Base-by-base conservation (phyloP, 2,329 filamentous ascomycete genomes). In the Stemphylium vesicarium region DNA sequence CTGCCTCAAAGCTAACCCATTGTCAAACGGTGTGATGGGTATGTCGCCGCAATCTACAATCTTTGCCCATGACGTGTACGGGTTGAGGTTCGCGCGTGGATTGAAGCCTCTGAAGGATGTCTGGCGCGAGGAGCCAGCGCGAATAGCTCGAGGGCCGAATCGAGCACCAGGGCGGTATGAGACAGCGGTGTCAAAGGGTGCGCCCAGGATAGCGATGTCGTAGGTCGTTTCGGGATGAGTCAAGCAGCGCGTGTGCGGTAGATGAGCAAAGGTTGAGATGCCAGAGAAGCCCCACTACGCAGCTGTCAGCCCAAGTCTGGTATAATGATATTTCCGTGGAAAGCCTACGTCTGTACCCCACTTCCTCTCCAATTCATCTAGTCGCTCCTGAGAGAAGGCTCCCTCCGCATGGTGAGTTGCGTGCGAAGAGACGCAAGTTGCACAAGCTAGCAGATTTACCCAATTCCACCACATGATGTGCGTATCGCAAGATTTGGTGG, bases 1-100 rank as follows among this genome's bases (percentile, higher is more conserved):
- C 77, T 96, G 93, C 39, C 82, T 80, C 49, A 93, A 79, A 0
- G 93, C 93, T 13, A 96, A 80, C 1, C 81, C 85, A 73, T 96
- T 96, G 78, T 96, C 92, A 65, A 96, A 88, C 0, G 92, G 92
- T 0, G 89, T 91, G 62, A 96, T 82, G 24, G 93, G 92, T 51
- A 96, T 92, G 72, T 96, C 93, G 41, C 93, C 93, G 74, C 93
- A 97, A 79, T 97, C 93, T 45, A 94, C 80, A 55, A 96, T 85
- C 35, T 80, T 86, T 0, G 90, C 89, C 89, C 90, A 94, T 50
- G 84, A 88, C 36, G 81, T 80, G 78, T 95, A 96, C 0, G 93
- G 92, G 75, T 96, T 97, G 63, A 96, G 83, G 35, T 83, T 84
- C 1, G 91, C 92, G 18, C 92, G 87, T 2, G 89, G 85, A 76